These are phyloP conservation scores for Tuber borchii DNA, from an alignment of 495 filamentous ascomycete species.

Conservation along the genomic window DNA sequence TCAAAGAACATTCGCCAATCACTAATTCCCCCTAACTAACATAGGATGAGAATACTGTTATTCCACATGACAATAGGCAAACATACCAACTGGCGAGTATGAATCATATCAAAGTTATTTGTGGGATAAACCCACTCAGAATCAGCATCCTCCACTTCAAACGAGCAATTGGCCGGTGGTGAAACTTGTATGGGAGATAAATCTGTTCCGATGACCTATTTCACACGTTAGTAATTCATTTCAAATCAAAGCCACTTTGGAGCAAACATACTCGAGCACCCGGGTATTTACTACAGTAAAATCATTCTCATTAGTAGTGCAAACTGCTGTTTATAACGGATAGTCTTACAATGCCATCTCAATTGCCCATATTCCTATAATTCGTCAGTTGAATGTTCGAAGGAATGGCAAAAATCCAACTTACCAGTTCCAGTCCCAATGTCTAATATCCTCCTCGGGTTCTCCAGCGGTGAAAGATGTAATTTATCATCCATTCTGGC, in stretches of 20 bases:
- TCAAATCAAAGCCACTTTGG: not conserved
- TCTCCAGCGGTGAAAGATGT: slow-evolving; percentile 31
- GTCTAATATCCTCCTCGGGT: slow-evolving; percentile 37
- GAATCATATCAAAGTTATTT: slow-evolving; percentile 39
- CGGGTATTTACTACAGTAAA: slow-evolving; percentile 31
- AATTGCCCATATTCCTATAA: slow-evolving; percentile 36
- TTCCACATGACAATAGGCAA: not conserved
- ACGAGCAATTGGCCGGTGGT: slow-evolving; percentile 35
- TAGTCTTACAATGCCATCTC: slow-evolving; percentile 38
- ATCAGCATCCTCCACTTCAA: slow-evolving; percentile 39
- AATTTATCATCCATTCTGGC: slow-evolving; percentile 34
- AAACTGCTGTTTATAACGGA: not conserved
- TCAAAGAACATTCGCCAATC: slow-evolving; percentile 34
- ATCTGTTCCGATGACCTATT: slow-evolving; percentile 38
- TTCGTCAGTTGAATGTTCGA: not conserved
- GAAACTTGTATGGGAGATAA: slow-evolving; percentile 39
- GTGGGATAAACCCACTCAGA: slow-evolving; percentile 39
- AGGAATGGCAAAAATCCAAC: not conserved
- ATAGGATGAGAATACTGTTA: not conserved
- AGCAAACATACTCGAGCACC: slow-evolving; percentile 30
- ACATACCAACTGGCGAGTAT: slow-evolving; percentile 30
- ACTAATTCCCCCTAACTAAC: slow-evolving; percentile 31
- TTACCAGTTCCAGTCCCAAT: slow-evolving; percentile 37
- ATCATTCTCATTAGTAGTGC: not conserved
- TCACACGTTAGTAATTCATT: slow-evolving; percentile 12